These are phyloP conservation scores for Aspergillus piperis DNA, from an alignment of 2,329 filamentous ascomycete genomes.

Conservation along the genomic window DNA sequence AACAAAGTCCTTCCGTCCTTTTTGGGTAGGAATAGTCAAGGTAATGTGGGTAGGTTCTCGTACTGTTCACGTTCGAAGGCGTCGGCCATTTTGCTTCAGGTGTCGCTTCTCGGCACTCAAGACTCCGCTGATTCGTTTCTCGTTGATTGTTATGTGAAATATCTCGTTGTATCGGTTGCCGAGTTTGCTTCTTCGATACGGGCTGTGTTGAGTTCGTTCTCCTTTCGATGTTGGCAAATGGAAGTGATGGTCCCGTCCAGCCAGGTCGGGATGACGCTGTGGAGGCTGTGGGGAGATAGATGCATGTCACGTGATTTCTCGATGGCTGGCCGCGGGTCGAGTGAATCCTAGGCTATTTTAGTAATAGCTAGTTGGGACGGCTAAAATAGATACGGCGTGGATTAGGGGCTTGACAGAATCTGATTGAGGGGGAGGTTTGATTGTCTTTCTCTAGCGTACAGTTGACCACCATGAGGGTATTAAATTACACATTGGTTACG, in stretches of 20 bases:
- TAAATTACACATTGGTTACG: background rate
- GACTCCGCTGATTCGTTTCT: background rate
- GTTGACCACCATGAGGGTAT: background rate
- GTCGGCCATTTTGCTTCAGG: slow-evolving; percentile 62
- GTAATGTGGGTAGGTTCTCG: slow-evolving; percentile 12
- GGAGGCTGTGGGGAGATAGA: background rate
- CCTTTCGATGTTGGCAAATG: background rate
- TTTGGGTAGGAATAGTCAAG: background rate
- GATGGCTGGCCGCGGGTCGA: slow-evolving; percentile 2
- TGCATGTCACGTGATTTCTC: background rate
- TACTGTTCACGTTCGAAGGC: slow-evolving; percentile 75
- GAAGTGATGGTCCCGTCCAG: background rate
- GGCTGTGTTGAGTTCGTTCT: background rate
- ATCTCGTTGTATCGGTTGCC: too few relatives aligned
- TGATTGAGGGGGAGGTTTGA: background rate
- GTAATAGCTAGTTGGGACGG: background rate
- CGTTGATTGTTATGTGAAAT: background rate
- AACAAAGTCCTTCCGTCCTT: too few relatives aligned
- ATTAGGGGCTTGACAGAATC: background rate
- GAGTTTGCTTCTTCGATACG: background rate
- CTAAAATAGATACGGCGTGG: too few relatives aligned
- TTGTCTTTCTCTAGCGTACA: background rate
- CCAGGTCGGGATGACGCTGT: slow-evolving; percentile 3
- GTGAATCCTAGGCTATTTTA: background rate
- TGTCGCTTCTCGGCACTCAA: too few relatives aligned